These are phyloP conservation scores for Trichoderma sp. DNA, from an alignment of 2,329 filamentous ascomycete species.

Conservation along the genomic window DNA sequence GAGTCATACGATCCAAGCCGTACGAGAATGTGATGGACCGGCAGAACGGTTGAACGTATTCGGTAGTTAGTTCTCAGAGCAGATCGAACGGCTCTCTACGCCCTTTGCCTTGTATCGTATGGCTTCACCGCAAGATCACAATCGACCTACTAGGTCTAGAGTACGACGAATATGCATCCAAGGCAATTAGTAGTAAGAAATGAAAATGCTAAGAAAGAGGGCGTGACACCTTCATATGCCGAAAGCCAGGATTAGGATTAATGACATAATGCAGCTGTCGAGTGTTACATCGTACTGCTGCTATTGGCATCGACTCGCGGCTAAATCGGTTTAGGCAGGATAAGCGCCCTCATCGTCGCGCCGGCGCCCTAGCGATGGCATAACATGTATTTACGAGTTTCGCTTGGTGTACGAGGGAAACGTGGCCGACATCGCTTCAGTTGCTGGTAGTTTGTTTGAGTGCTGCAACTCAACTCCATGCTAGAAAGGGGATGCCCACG, in stretches of 20 bases:
- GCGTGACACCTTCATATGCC: neutral
- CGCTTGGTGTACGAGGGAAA: neutral
- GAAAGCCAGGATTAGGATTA: neutral
- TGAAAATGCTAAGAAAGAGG: neutral
- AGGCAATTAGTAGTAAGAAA: neutral
- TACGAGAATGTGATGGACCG: neutral
- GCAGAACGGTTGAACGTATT: neutral
- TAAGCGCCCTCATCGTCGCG: neutral
- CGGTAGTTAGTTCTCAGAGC: neutral
- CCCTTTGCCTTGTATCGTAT: neutral
- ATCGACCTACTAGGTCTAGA: neutral
- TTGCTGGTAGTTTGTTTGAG: neutral
- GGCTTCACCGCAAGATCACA: neutral
- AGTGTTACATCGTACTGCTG: neutral
- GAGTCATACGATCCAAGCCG: neutral
- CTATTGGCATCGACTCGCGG: neutral
- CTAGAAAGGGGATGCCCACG: neutral
- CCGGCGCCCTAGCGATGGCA: neutral
- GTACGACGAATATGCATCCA: neutral
- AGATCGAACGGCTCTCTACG: neutral
- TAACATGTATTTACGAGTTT: neutral
- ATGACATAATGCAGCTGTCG: neutral
- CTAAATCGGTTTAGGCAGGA: constrained; percentile 9
- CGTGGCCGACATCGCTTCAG: neutral
- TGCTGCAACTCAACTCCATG: neutral